A percentile compares a stretch with the other conserved stretches of the same genome.
phyloP scores from a whole-genome alignment of 192 early-diverging fungal species.

The Phlyctochytrium bullatum region DNA sequence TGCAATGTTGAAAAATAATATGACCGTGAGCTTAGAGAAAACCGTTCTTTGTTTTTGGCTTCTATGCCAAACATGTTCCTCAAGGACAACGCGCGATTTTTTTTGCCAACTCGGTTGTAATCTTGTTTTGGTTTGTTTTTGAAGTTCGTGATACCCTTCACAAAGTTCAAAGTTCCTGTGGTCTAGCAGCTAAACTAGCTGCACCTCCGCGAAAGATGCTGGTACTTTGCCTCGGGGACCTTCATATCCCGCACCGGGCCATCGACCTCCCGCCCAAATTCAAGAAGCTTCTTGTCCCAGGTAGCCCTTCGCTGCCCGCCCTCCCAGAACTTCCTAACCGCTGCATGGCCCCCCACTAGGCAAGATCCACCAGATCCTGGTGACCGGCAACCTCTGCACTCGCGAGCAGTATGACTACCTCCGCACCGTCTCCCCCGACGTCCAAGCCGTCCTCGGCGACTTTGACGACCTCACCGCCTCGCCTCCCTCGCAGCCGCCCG shows the following conservation, averaged over 20 bases:
- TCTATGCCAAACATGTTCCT: no score
- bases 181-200: no score
- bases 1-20: no score
- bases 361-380: conserved; percentile 94
- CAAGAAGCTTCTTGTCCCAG: conserved; percentile 80
- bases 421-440: conserved; percentile 72
- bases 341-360: conserved; percentile 37
- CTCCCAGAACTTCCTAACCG: neutral
- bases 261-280: conserved; percentile 88
- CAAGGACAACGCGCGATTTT: no score
- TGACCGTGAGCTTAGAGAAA: no score
- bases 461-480: conserved; percentile 61
- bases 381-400: conserved; percentile 85
- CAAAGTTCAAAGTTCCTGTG: no score
- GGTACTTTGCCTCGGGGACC: conserved; percentile 87
- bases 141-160: no score
- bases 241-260: conserved; percentile 91
- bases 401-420: conserved; percentile 86
- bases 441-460: conserved; percentile 78
- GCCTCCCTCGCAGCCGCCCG: neutral
- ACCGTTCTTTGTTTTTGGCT: no score
- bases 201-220: conserved; percentile 45
- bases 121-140: no score
- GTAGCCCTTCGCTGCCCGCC: neutral
- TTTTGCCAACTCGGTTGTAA: no score